Evolutionary conservation across 179 eudicot species (phyloP).

Genomic region (Silene vulgaris): DNA sequence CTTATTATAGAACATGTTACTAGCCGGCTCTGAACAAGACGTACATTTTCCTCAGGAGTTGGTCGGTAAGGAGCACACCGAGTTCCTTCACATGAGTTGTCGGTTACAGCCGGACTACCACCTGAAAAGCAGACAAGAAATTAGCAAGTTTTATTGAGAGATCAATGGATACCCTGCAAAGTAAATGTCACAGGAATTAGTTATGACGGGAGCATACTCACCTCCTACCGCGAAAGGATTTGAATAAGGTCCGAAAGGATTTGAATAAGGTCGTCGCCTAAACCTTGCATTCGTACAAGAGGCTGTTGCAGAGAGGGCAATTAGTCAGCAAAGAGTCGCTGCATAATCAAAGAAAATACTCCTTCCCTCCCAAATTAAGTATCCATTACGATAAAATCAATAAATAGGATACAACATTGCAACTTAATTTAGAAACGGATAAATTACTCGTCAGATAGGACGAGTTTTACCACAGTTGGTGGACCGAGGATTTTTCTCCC

Average conservation of each 20-base stretch:
- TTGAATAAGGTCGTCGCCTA: background rate
- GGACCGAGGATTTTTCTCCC: too few species aligned
- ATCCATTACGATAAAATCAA: too few species aligned
- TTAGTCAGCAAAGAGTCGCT: background rate
- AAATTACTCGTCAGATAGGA: too few species aligned
- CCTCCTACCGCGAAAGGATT: background rate
- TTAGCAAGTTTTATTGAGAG: background rate
- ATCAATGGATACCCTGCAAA: too few species aligned
- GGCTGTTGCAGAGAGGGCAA: background rate
- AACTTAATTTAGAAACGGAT: too few species aligned
- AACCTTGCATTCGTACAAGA: background rate
- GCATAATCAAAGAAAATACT: background rate
- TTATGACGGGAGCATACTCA: background rate
- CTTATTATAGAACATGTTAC: too few species aligned
- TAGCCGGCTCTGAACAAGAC: background rate
- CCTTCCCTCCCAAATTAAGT: too few species aligned
- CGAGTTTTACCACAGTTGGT: too few species aligned
- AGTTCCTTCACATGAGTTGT: conserved; percentile 15
- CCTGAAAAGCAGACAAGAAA: conserved; percentile 11
- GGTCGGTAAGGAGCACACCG: conserved; percentile 2
- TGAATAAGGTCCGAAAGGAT: background rate
- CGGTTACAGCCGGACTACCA: background rate
- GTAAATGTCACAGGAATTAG: background rate
- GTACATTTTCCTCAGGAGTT: background rate
- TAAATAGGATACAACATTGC: too few species aligned